Base-by-base conservation (phyloP, 176 grass and related monocot species). In the Carex parvula region DNA sequence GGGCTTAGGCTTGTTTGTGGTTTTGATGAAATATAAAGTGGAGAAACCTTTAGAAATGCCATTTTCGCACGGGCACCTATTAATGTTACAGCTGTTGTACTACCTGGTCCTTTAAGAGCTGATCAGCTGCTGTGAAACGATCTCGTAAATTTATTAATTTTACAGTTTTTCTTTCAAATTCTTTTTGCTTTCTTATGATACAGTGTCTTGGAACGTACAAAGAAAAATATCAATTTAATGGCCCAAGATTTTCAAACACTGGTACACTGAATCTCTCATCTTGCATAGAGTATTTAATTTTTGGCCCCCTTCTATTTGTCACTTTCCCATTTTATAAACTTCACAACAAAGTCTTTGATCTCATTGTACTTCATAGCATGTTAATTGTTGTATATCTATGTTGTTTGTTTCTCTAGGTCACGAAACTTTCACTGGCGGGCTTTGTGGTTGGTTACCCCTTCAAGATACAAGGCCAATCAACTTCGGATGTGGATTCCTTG, bases 191-290 rank as follows among this genome's bases (percentile, higher is more conserved):
- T 68, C 16, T 67, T 64, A 8, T 87, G 44, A 63, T 97, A 75
- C 90, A 92, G 94, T 91, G 94, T 97, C 67, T 87, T 97, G 84
- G 37, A 80, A 84, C 90, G 94, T 81, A 97, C 81, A 90, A 94
- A 94, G 85, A 79, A 61, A 82, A 94, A 97, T 46, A 90, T 97
- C 41, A 63, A 88, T 60, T 26, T 88, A 24, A 92, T 97, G 90
- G 90, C 89, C 20, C 69, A 86, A 58, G 89, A 91, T 88, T 94
- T 97, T 66, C 85, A 84, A 87, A 91, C 30, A 50, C 76, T 97
- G 87, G 90, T 97, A 94, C 81, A 83, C 75, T 84, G 29, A 80
- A 76, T 85, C 60, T 69, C 42, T 32, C 24, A 61, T 84, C 59
- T 62, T 6, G 1, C 56, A 70, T 6, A 41, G 8, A 60, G 13